Base-by-base conservation (phyloP, 768 basidiomycete genomes). In the Rhizopogon roseolus region DNA sequence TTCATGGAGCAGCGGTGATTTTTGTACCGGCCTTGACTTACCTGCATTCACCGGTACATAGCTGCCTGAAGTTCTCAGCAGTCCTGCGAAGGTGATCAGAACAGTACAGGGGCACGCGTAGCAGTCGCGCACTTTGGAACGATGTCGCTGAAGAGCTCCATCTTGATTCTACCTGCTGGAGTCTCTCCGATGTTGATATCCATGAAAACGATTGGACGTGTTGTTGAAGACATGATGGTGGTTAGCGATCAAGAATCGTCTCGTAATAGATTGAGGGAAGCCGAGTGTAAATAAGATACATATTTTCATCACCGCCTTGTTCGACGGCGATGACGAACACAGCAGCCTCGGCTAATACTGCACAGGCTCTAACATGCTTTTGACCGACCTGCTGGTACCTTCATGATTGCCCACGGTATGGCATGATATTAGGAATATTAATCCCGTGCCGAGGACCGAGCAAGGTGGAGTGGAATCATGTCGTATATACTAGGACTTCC, bases 41-140 rank as follows among this genome's bases (percentile, higher is more conserved):
- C 90, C 93, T 81, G 71, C 83, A 90, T 73, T 98, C 96, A n/a
- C 97, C 97, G 2, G 95, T 98, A 66, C 96, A 98, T 27, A 98
- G 75, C 63, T 98, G 96, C 56, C 97, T 79, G 65, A 98, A 98
- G 75, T 98, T 99, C 72, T 99, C 96, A 7, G 94, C 93, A 2
- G 96, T 98, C 65, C 95, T 97, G 60, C 22, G 54, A 51, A 62
- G 50, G 16, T 39, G 19, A 43, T 46, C 17, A 29, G 53, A 16
- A 36, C 17, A 44, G 11, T 11, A 41, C 14, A 27, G 6, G 19
- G 6, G 34, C 28, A 6, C 13, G 1, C 9, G 17, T 17, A 40
- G 52, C 9, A 40, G 29, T 22, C 60, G 59, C 87, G 54, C 46
- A 96, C 94, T 93, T 97, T 50, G 97, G 96, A 2, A 90, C 93